A percentile compares a stretch with the other conserved stretches of the same genome.
Conservation (phyloP, 2,329 filamentous ascomycete genomes). For the Fusarium austroafricanum region DNA sequence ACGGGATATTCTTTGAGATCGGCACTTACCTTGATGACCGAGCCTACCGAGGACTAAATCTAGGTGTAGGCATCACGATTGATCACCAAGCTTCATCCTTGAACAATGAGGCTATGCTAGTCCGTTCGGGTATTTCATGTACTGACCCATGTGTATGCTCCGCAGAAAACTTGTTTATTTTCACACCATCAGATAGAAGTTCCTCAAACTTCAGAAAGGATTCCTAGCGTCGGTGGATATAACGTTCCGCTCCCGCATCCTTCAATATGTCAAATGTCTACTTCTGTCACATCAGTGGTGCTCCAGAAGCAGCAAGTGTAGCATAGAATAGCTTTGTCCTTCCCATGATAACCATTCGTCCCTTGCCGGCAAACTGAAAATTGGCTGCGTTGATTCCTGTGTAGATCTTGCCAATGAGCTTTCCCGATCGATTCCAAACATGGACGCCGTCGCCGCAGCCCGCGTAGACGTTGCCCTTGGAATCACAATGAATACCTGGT, state of each 20-base stretch:
- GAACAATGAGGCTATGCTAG: not conserved
- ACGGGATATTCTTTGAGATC: constrained; percentile 12
- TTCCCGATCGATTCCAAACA: constrained; percentile 59
- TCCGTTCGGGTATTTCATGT: not conserved
- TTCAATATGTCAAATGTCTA: not conserved
- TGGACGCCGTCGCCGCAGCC: constrained; percentile 62
- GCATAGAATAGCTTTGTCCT: constrained; percentile 52
- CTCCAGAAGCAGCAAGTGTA: constrained; percentile 38
- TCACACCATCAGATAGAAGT: not conserved
- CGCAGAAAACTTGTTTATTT: not conserved
- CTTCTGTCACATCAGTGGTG: constrained; percentile 14
- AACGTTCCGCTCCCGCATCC: not conserved
- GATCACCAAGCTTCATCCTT: not conserved
- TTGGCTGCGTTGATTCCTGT: constrained; percentile 58
- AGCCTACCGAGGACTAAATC: not conserved
- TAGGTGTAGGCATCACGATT: not conserved
- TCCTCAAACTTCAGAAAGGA: no score
- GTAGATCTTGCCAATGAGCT: constrained; percentile 67
- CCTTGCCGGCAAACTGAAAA: constrained; percentile 58
- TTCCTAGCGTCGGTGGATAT: no score
- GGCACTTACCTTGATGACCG: not conserved
- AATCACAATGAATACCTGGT: constrained; percentile 65
- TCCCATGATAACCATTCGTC: constrained; percentile 52
- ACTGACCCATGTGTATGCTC: not conserved
- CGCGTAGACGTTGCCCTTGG: constrained; percentile 65